Conservation (phyloP, 2,329 filamentous ascomycete species). For the Microthyrium microscopicum region DNA sequence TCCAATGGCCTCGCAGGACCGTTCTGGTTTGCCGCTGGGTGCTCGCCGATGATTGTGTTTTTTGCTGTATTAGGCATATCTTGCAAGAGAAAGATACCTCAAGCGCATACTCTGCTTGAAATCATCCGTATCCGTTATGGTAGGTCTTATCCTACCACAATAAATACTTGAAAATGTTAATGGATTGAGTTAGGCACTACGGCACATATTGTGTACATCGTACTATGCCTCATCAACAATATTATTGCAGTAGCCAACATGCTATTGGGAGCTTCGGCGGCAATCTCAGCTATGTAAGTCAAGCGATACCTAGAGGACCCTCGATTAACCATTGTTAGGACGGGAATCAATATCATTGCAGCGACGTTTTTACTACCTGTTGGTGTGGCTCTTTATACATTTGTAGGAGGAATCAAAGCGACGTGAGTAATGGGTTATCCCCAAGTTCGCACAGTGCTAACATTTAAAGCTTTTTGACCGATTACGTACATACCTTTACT, state of each 20-base stretch:
- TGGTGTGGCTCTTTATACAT: slow-evolving; percentile 20
- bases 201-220: slow-evolving; percentile 36
- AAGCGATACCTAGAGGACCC: neutral
- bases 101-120: slow-evolving; percentile 38
- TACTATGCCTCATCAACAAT: slow-evolving; percentile 36
- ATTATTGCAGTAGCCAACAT: slow-evolving; percentile 37
- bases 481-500: slow-evolving; percentile 28
- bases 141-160: slow-evolving; percentile 21
- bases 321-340: slow-evolving; percentile 14
- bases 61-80: slow-evolving; percentile 35
- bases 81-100: slow-evolving; percentile 35
- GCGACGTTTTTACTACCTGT: slow-evolving; percentile 29
- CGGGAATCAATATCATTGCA: slow-evolving; percentile 34
- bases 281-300: slow-evolving; percentile 23
- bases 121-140: slow-evolving; percentile 36
- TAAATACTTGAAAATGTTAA: too few relatives aligned
- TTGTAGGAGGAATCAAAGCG: slow-evolving; percentile 25
- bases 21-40: slow-evolving; percentile 40
- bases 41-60: slow-evolving; percentile 39
- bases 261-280: slow-evolving; percentile 30
- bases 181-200: slow-evolving; percentile 23
- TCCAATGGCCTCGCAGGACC: slow-evolving; percentile 37
- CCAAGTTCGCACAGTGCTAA: neutral
- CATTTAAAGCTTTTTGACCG: slow-evolving; percentile 5
- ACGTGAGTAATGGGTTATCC: slow-evolving; percentile 12